These are phyloP conservation scores for Aristolochia contorta DNA, from an alignment of 164 flowering plant genomes.

Conservation along the genomic window DNA sequence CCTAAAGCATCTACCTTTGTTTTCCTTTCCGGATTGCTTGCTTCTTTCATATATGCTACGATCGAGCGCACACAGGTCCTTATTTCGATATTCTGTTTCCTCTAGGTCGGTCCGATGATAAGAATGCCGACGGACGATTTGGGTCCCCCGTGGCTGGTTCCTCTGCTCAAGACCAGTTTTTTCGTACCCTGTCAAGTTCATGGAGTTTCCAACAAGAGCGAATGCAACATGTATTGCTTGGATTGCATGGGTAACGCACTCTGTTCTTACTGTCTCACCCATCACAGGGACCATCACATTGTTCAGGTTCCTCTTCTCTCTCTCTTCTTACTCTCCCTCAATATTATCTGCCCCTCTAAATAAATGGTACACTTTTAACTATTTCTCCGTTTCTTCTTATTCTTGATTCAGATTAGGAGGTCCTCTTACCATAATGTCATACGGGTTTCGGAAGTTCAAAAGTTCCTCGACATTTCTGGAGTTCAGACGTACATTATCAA, in stretches of 20 bases:
- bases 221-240: conserved; percentile 64
- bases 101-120: conserved; percentile 35
- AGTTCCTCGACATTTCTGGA: conserved; percentile 44
- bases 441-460: conserved; percentile 67
- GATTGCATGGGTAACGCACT: conserved; percentile 50
- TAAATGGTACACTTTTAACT: background rate
- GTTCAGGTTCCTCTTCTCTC: conserved; percentile 36
- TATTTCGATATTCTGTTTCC: background rate
- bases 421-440: conserved; percentile 81
- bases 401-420: conserved; percentile 47
- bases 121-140: conserved; percentile 18
- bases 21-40: background rate
- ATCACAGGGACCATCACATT: conserved; percentile 50
- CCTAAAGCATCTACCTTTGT: background rate
- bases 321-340: background rate
- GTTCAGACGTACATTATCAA: conserved; percentile 75
- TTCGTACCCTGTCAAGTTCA: conserved; percentile 45
- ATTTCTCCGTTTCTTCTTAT: background rate
- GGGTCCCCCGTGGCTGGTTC: conserved; percentile 55
- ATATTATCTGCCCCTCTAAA: background rate
- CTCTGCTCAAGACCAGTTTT: conserved; percentile 38
- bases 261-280: conserved; percentile 48
- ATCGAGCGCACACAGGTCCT: background rate
- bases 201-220: conserved; percentile 44
- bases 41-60: background rate